These are phyloP conservation scores for Dryas drummondii DNA, from an alignment of 306 rosid species.

Conservation along the genomic window DNA sequence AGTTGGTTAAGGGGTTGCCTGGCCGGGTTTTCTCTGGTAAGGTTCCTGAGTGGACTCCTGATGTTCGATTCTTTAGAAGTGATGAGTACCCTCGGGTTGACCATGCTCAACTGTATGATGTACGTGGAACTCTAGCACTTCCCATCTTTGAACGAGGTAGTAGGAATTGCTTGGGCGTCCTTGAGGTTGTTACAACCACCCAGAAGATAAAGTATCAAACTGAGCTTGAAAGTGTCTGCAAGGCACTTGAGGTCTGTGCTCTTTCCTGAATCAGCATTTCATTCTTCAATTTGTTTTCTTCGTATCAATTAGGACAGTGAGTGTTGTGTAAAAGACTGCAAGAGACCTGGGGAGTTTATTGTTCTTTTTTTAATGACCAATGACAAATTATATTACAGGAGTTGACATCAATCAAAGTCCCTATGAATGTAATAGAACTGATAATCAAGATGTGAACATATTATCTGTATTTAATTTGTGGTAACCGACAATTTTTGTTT, in stretches of 20 bases:
- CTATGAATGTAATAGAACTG: background rate
- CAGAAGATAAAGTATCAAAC: conserved; percentile 61
- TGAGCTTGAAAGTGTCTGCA: conserved; percentile 75
- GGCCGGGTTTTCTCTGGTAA: conserved; percentile 71
- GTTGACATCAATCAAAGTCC: background rate
- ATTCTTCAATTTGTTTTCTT: conserved; percentile 18
- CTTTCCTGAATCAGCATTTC: background rate
- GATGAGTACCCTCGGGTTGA: conserved; percentile 76
- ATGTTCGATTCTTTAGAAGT: conserved; percentile 69
- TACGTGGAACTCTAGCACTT: conserved; percentile 81
- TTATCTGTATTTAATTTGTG: background rate
- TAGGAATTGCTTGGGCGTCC: conserved; percentile 78
- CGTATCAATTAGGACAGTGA: background rate
- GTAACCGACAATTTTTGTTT: background rate
- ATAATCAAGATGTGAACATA: background rate
- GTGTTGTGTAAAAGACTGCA: background rate
- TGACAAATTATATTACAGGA: background rate
- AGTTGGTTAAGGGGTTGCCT: conserved; percentile 62
- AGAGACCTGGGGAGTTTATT: background rate
- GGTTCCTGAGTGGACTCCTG: conserved; percentile 99
- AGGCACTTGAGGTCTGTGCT: conserved; percentile 84
- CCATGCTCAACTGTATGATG: conserved; percentile 68
- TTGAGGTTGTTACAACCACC: conserved; percentile 82
- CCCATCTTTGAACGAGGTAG: conserved; percentile 82
- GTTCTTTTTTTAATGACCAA: background rate